phyloP scores from a whole-genome alignment of 2,329 filamentous ascomycete genomes.

The Sporothrix brasiliensis region DNA sequence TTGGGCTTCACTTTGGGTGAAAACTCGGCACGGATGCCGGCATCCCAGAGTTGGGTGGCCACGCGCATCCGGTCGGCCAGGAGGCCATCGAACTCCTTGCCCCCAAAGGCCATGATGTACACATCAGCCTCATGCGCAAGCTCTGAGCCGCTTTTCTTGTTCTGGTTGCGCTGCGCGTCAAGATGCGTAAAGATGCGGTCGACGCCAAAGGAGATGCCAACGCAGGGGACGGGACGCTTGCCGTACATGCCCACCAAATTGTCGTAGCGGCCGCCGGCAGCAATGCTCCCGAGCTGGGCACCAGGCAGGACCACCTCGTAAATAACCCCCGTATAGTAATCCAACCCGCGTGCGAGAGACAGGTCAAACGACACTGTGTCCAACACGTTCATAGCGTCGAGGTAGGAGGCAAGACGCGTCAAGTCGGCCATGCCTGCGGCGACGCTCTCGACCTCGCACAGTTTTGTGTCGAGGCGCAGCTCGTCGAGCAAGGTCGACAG shows the following conservation, averaged over 20 bases:
- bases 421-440: constrained; percentile 77
- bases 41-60: constrained; percentile 76
- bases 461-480: background rate
- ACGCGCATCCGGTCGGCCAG: constrained; percentile 83
- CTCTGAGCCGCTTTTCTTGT: constrained; percentile 43
- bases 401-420: constrained; percentile 76
- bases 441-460: constrained; percentile 61
- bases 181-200: constrained; percentile 94
- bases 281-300: constrained; percentile 79
- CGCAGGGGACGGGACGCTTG: constrained; percentile 81
- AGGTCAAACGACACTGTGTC: constrained; percentile 84
- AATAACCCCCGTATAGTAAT: constrained; percentile 71
- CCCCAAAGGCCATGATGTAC: constrained; percentile 92
- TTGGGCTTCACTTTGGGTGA: constrained; percentile 89
- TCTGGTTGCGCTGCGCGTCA: constrained; percentile 68
- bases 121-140: constrained; percentile 80
- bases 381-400: constrained; percentile 70
- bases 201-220: constrained; percentile 90
- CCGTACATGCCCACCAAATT: constrained; percentile 93
- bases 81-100: constrained; percentile 70
- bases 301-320: constrained; percentile 67
- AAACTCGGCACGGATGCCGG: constrained; percentile 88
- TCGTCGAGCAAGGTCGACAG: background rate
- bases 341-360: constrained; percentile 74
- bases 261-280: constrained; percentile 89